phyloP scores from a whole-genome alignment of 2,329 filamentous ascomycete genomes.

The Dryadomyces quercus-mongolicae region DNA sequence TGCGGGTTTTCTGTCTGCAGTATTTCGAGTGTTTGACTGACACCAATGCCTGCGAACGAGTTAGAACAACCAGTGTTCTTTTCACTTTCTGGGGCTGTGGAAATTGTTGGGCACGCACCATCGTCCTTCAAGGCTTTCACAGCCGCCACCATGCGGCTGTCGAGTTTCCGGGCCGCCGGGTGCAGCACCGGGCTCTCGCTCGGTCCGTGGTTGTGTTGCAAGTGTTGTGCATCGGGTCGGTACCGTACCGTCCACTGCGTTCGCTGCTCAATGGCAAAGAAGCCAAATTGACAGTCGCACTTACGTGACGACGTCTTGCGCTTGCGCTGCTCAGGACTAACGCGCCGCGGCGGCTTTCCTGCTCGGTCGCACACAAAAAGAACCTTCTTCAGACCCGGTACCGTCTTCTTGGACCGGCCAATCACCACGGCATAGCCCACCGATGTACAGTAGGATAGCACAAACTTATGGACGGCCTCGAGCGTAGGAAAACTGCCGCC shows the following conservation, averaged over 20 bases:
- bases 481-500: conserved; percentile 52
- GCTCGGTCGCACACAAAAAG: conserved; percentile 55
- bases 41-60: conserved; percentile 40
- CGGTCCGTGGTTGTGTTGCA: conserved; percentile 52
- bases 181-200: conserved; percentile 56
- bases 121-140: conserved; percentile 55
- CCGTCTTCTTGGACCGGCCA: conserved; percentile 55
- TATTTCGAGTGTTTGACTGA: conserved; percentile 54
- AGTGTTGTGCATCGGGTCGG: conserved; percentile 44
- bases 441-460: conserved; percentile 52
- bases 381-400: conserved; percentile 55
- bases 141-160: conserved; percentile 55
- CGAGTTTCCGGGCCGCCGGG: conserved; percentile 51
- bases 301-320: conserved; percentile 57
- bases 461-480: conserved; percentile 52
- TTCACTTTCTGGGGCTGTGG: neutral
- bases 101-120: conserved; percentile 31
- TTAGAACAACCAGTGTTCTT: conserved; percentile 10
- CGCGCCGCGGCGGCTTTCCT: conserved; percentile 47
- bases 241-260: conserved; percentile 57
- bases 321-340: conserved; percentile 52
- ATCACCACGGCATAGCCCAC: conserved; percentile 59
- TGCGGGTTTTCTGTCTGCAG: conserved; percentile 52
- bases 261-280: conserved; percentile 55
- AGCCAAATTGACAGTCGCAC: conserved; percentile 57